A percentile compares a stretch with the other conserved stretches of the same genome.
phyloP scores from a whole-genome alignment of 1,139 yeast genomes.

The Candida sojae region DNA sequence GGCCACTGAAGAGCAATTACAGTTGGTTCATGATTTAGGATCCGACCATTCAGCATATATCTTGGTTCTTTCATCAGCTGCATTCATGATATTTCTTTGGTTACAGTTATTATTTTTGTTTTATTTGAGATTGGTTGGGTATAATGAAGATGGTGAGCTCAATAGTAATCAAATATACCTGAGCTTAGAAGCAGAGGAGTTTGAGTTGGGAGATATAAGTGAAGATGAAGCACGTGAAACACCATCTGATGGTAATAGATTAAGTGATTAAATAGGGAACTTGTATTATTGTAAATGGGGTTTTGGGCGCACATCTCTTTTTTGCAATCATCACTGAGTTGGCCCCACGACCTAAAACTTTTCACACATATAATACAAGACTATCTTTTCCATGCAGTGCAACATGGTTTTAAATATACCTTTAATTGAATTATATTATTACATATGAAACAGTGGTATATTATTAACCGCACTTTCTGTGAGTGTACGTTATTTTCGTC shows the following conservation, averaged over 20 bases:
- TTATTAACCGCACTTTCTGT: too few relatives aligned
- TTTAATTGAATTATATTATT: too few relatives aligned
- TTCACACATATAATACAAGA: too few relatives aligned
- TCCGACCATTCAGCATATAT: constrained; percentile 86
- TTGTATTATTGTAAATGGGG: too few relatives aligned
- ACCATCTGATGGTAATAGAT: neutral
- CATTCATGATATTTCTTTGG: constrained; percentile 73
- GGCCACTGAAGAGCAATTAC: constrained; percentile 87
- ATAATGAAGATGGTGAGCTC: constrained; percentile 41
- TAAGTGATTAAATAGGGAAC: too few relatives aligned
- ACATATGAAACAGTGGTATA: too few relatives aligned
- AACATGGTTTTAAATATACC: too few relatives aligned
- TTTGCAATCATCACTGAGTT: too few relatives aligned
- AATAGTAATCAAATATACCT: constrained; percentile 12
- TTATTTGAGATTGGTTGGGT: constrained; percentile 56
- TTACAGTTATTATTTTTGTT: constrained; percentile 55
- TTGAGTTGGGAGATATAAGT: constrained; percentile 35
- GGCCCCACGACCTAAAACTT: too few relatives aligned
- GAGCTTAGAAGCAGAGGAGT: constrained; percentile 26
- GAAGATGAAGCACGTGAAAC: constrained; percentile 19
- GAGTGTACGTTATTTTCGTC: too few relatives aligned
- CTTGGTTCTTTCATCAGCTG: constrained; percentile 70
- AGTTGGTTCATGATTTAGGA: constrained; percentile 67
- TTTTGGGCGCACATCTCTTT: too few relatives aligned
- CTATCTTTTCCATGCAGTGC: too few relatives aligned